phyloP scores from a whole-genome alignment of 2,329 filamentous ascomycete genomes.

The Calonectria hawksworthii region DNA sequence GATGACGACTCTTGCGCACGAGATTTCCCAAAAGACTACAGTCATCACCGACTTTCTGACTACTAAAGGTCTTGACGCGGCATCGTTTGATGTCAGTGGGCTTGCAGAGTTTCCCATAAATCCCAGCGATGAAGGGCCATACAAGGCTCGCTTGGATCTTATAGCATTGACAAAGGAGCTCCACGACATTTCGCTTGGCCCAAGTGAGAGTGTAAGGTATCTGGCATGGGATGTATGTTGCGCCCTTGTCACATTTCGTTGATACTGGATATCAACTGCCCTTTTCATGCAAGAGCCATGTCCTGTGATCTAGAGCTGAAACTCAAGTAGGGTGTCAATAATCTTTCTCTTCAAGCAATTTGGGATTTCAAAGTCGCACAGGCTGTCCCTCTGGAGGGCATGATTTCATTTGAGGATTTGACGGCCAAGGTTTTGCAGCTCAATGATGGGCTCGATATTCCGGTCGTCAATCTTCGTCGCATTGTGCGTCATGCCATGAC shows the following conservation, averaged over 20 bases:
- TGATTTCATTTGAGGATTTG: slow-evolving; percentile 47
- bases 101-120: not conserved
- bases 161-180: slow-evolving; percentile 45
- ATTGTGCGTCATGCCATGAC: slow-evolving; percentile 56
- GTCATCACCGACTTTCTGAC: not conserved
- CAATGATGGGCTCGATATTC: slow-evolving; percentile 55
- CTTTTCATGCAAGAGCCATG: too few relatives aligned
- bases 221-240: slow-evolving; percentile 48
- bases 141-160: slow-evolving; percentile 21
- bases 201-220: slow-evolving; percentile 42
- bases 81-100: slow-evolving; percentile 1
- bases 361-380: slow-evolving; percentile 49
- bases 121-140: not conserved
- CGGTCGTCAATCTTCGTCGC: slow-evolving; percentile 48
- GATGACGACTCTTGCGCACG: not conserved
- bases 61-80: not conserved
- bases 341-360: slow-evolving; percentile 48
- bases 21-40: not conserved
- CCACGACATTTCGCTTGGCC: slow-evolving; percentile 43
- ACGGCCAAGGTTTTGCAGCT: slow-evolving; percentile 46
- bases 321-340: slow-evolving; percentile 40
- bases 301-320: not conserved
- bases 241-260: not conserved
- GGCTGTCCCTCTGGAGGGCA: slow-evolving; percentile 44
- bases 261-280: too few relatives aligned